phyloP scores from a whole-genome alignment of 2,329 filamentous ascomycete genomes.

The Venturia carpophila region DNA sequence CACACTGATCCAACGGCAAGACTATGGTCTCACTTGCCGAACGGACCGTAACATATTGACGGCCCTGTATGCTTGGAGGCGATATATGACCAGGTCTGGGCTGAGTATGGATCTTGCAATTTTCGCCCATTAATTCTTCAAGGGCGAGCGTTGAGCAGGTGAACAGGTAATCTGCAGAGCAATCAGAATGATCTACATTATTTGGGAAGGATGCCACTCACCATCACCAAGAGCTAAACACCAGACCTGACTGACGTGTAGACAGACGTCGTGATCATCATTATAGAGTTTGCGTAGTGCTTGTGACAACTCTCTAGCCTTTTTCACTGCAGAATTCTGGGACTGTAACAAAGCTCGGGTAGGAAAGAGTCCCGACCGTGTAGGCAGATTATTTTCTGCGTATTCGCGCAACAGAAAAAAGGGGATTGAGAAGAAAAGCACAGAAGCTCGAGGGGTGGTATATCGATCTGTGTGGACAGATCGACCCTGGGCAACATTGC shows the following conservation, averaged over 20 bases:
- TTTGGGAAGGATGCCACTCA: background rate
- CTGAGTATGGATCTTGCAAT: background rate
- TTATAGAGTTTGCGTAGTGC: background rate
- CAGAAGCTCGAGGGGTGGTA: background rate
- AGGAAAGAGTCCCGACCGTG: background rate
- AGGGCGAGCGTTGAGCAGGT: constrained; percentile 1
- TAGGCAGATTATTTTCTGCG: background rate
- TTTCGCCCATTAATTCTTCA: background rate
- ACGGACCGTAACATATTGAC: constrained; percentile 5
- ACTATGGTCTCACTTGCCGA: background rate
- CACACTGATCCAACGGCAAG: background rate
- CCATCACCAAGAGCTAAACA: background rate
- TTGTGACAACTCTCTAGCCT: constrained; percentile 6
- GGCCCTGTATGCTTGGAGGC: background rate
- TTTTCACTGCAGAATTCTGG: constrained; percentile 1
- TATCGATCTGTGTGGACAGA: background rate
- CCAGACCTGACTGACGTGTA: constrained; percentile 7
- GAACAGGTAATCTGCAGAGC: background rate
- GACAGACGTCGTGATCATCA: background rate
- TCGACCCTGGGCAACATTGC: background rate
- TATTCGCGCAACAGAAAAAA: constrained; percentile 4
- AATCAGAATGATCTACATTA: background rate
- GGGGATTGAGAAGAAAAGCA: background rate
- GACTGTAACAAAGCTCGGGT: constrained; percentile 7
- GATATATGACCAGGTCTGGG: constrained; percentile 1